Percentiles rank a stretch among this genome's conserved stretches.
phyloP scores from a whole-genome alignment of 2,329 filamentous ascomycete genomes.

The Ophiostoma sp. region DNA sequence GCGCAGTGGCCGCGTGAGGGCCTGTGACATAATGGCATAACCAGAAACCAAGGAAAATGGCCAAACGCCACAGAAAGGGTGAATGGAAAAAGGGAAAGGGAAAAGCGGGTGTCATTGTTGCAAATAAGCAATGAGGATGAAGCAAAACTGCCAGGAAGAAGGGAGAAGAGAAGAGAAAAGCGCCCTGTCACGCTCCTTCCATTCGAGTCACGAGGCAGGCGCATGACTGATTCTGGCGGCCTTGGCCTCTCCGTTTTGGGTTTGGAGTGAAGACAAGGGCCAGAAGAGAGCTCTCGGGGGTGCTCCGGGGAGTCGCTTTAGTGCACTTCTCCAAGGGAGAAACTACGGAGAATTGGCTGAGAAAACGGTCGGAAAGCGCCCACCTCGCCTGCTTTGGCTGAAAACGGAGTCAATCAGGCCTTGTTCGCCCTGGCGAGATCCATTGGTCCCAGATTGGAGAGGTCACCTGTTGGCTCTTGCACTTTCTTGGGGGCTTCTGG shows the following conservation, averaged over 20 bases:
- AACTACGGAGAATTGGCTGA: neutral
- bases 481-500: neutral
- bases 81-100: neutral
- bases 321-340: neutral
- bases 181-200: slow-evolving; percentile 2
- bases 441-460: neutral
- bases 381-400: neutral
- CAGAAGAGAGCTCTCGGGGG: neutral
- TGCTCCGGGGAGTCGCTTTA: neutral
- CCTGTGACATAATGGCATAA: neutral
- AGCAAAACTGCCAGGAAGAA: neutral
- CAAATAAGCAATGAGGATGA: neutral
- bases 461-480: slow-evolving; percentile 1
- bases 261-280: neutral
- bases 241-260: slow-evolving; percentile 12
- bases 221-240: neutral
- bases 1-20: slow-evolving; percentile 1
- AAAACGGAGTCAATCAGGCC: slow-evolving; percentile 8
- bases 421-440: neutral
- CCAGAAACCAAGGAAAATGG: neutral
- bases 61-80: neutral
- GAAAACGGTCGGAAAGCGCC: neutral
- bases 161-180: neutral
- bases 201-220: neutral
- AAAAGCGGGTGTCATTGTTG: slow-evolving; percentile 9